Evolutionary conservation across 805 yeast genomes (phyloP), one percentile per base, ranked within the genome.

Genomic region (Debaryomyces castellii): DNA sequence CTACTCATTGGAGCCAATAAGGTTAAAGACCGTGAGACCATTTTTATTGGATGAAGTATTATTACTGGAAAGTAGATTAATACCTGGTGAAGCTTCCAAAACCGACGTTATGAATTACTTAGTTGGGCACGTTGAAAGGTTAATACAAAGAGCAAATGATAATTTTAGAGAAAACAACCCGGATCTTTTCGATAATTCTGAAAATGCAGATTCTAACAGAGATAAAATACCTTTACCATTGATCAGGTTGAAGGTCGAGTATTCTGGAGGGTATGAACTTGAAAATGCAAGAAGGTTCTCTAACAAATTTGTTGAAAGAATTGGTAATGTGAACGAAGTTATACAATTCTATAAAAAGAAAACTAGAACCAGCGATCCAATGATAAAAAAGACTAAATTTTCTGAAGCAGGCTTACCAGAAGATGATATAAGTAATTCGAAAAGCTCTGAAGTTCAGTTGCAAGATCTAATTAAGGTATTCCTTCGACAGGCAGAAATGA

Each of bases 201-300:
- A 22, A 6, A 38, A 27, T 24, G 28, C 24, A 3, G 45, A 48
- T 3, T 17, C 11, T 6, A 23, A 46, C 10, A 68, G n/a, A 23
- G 30, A 43, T 4, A 40, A 46, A 30, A 57, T 74, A n/a, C 94
- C 95, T 0, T 66, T 91, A 17, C 99, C 99, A 0, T 69, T 94
- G 40, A 72, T 94, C 4, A 69, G 99, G 39, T 63, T 94, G 14
- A 71, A 90, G 28, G 96, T 91, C 0, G 97, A 94, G 53, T 92
- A 92, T 55, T 74, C 88, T 18, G 96, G 95, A 1, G 96, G 91
- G 4, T 92, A 80, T 57, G 96, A 90, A 53, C 89, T 94, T 14
- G 98, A 91, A 57, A 92, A 91, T 58, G 87, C 96, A 0, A 73
- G 95, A 43, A 69, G 97, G 51, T 89, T 94, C 51, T 89, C 97